Conservation (phyloP, 768 basidiomycete species). For the Mycena olivaceomarginata region DNA sequence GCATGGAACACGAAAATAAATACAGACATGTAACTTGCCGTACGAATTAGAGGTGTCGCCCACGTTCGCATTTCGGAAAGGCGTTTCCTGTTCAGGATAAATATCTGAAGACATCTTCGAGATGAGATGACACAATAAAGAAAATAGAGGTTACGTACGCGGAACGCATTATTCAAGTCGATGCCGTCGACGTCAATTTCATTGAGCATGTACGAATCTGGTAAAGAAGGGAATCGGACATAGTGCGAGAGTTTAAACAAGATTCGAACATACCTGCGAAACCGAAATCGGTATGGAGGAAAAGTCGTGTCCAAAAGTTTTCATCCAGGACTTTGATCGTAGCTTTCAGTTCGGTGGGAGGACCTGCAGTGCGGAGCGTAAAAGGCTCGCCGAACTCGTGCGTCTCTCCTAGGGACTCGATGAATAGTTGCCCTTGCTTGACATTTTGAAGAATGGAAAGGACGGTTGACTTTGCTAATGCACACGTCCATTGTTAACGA, state of each 20-base stretch:
- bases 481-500: not conserved
- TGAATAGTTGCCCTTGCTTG: constrained; percentile 31
- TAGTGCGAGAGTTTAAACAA: not conserved
- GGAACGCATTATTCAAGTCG: constrained; percentile 59
- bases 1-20: not conserved
- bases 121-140: not conserved
- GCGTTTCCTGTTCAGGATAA: constrained; percentile 44
- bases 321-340: constrained; percentile 55
- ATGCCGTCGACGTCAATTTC: constrained; percentile 61
- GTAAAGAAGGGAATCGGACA: constrained; percentile 20
- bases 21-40: constrained; percentile 42
- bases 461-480: constrained; percentile 34
- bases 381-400: constrained; percentile 39
- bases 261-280: constrained; percentile 51
- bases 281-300: constrained; percentile 52
- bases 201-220: constrained; percentile 64
- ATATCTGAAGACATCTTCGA: constrained; percentile 34
- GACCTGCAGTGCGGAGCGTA: constrained; percentile 32
- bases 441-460: constrained; percentile 37
- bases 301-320: constrained; percentile 63
- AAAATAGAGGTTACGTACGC: constrained; percentile 49
- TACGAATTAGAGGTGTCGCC: constrained; percentile 39
- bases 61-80: constrained; percentile 42
- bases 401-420: constrained; percentile 34
- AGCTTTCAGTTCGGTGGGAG: constrained; percentile 33